These are phyloP conservation scores for Mucuna pruriens DNA, from an alignment of 306 rosid species.

Conservation along the genomic window DNA sequence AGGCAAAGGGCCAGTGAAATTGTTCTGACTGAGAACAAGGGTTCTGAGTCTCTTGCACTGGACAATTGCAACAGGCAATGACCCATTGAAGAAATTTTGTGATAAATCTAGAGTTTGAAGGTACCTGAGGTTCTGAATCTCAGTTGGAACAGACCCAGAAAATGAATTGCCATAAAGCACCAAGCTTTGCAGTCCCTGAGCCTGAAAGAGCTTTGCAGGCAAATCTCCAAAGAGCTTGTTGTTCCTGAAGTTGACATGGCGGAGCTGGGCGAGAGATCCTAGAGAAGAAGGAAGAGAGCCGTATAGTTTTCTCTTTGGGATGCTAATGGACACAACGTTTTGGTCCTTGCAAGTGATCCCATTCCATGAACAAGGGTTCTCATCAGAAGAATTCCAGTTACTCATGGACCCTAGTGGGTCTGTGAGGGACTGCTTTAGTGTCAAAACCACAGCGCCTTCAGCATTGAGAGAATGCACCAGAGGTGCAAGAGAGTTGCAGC, in stretches of 20 bases:
- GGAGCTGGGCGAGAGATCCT: constrained; percentile 76
- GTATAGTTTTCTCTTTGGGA: constrained; percentile 77
- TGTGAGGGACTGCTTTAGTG: constrained; percentile 63
- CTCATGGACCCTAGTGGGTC: constrained; percentile 77
- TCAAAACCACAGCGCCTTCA: constrained; percentile 74
- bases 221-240: constrained; percentile 69
- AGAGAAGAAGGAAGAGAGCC: constrained; percentile 84
- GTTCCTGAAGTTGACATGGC: constrained; percentile 89
- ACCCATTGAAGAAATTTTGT: constrained; percentile 75
- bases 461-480: constrained; percentile 60
- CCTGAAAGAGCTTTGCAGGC: constrained; percentile 73
- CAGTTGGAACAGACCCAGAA: constrained; percentile 79
- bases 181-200: constrained; percentile 86
- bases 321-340: constrained; percentile 75
- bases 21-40: constrained; percentile 74
- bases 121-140: constrained; percentile 79
- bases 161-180: constrained; percentile 92
- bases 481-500: constrained; percentile 49
- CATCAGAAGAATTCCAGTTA: constrained; percentile 88
- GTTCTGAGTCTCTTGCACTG: constrained; percentile 80
- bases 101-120: constrained; percentile 93
- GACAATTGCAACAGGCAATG: constrained; percentile 63
- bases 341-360: constrained; percentile 88
- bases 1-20: constrained; percentile 78
- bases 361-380: constrained; percentile 88